These are phyloP conservation scores for Sporothrix phasma DNA, from an alignment of 2,329 filamentous ascomycete species.

Conservation along the genomic window DNA sequence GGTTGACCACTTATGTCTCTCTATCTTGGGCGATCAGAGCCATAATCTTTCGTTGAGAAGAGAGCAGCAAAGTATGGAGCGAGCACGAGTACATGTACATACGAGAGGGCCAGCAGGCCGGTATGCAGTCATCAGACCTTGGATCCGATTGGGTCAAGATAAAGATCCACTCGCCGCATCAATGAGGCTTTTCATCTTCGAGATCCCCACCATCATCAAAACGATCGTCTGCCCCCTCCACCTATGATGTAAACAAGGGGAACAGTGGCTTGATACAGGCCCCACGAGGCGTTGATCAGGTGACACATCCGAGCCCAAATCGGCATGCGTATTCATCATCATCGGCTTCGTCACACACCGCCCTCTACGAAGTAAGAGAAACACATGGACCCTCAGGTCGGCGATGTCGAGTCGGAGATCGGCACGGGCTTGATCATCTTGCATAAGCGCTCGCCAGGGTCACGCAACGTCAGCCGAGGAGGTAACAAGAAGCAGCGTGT, in stretches of 20 bases:
- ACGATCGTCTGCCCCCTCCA: not conserved
- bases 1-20: too few species aligned
- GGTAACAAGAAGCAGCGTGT: not conserved
- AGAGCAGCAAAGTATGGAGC: too few species aligned
- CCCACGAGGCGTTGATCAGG: not conserved
- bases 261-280: not conserved
- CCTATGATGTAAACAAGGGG: not conserved
- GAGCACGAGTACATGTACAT: too few species aligned
- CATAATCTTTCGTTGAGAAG: too few species aligned
- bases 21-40: too few species aligned
- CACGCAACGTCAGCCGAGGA: not conserved
- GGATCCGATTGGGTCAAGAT: not conserved
- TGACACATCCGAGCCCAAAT: not conserved
- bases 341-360: not conserved
- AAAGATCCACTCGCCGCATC: not conserved
- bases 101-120: too few species aligned
- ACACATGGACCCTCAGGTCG: not conserved
- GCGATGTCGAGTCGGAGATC: not conserved
- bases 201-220: not conserved
- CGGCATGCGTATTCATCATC: not conserved
- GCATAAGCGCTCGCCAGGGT: not conserved
- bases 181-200: not conserved
- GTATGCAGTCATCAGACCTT: too few species aligned
- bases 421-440: not conserved
- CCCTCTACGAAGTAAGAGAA: not conserved